A percentile compares a stretch with the other conserved stretches of the same genome.
Conservation (phyloP, 495 filamentous ascomycete species). For the Opeltia flavorubescens region DNA sequence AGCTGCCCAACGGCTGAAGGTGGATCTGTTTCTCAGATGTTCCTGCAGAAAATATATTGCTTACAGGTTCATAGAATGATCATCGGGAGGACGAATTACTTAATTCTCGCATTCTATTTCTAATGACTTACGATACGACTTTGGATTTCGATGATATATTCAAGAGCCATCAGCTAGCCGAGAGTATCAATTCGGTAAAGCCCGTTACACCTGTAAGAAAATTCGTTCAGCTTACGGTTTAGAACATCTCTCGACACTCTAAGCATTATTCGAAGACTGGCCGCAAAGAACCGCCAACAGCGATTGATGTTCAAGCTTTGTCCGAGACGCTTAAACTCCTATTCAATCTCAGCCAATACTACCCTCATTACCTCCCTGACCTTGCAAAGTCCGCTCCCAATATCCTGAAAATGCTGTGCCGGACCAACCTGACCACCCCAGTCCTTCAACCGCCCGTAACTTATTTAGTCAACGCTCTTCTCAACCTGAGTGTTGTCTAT, state of each 20-base stretch:
- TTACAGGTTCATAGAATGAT: constrained; percentile 33
- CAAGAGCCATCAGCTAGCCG: constrained; percentile 52
- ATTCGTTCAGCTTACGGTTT: constrained; percentile 10
- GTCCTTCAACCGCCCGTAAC: constrained; percentile 46
- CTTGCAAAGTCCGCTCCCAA: constrained; percentile 57
- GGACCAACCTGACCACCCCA: constrained; percentile 37
- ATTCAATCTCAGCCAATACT: constrained; percentile 73
- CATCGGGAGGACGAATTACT: constrained; percentile 82
- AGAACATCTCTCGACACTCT: constrained; percentile 57
- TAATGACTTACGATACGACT: constrained; percentile 71
- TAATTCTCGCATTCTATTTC: constrained; percentile 64
- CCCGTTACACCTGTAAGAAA: no score
- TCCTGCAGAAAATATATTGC: neutral
- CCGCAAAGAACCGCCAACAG: constrained; percentile 26
- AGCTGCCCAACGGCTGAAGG: constrained; percentile 57
- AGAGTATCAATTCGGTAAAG: constrained; percentile 47
- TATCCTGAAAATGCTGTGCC: constrained; percentile 57
- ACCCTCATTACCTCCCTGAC: constrained; percentile 37
- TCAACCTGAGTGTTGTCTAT: constrained; percentile 53
- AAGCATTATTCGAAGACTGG: constrained; percentile 18
- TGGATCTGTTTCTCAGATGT: constrained; percentile 10
- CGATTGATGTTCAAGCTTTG: constrained; percentile 68
- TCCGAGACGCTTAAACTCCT: constrained; percentile 75
- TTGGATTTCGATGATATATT: constrained; percentile 55
- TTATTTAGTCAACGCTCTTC: constrained; percentile 61